Percentiles rank a stretch among this genome's conserved stretches.
These are phyloP conservation scores for Salinomyces thailandicus DNA, from an alignment of 2,329 filamentous ascomycete genomes.

Conservation along the genomic window DNA sequence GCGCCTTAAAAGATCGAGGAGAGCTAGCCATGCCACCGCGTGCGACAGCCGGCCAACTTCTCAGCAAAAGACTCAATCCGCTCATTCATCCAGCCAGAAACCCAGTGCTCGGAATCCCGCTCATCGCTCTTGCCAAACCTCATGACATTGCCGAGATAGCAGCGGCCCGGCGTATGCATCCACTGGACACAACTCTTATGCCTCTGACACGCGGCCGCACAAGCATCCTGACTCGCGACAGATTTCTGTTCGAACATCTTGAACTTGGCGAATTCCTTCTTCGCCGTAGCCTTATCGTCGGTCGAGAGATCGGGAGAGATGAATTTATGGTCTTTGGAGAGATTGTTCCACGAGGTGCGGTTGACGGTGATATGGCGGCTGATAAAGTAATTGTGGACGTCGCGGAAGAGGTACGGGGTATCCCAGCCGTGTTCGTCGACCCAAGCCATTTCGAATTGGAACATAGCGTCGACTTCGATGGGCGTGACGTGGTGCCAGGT, in stretches of 20 bases:
- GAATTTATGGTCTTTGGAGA: constrained; percentile 8
- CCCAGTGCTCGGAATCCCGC: constrained; percentile 19
- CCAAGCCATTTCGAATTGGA: constrained; percentile 25
- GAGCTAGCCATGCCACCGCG: constrained; percentile 1
- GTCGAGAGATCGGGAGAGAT: not conserved
- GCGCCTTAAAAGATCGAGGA: too few species aligned
- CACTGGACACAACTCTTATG: constrained; percentile 23
- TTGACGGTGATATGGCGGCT: constrained; percentile 21
- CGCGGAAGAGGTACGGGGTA: constrained; percentile 23
- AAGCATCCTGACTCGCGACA: constrained; percentile 17
- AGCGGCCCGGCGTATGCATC: constrained; percentile 25
- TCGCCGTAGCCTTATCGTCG: not conserved
- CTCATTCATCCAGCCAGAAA: constrained; percentile 23
- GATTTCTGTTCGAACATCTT: constrained; percentile 18
- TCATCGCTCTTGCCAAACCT: constrained; percentile 26
- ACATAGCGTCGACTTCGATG: constrained; percentile 21
- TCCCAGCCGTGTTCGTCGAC: constrained; percentile 21
- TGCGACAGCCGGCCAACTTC: constrained; percentile 8
- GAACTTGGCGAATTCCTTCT: constrained; percentile 5
- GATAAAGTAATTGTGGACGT: constrained; percentile 26
- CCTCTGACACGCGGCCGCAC: constrained; percentile 20
- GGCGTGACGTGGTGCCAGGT: constrained; percentile 27
- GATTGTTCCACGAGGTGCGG: constrained; percentile 26
- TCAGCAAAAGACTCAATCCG: constrained; percentile 15
- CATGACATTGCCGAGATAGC: constrained; percentile 23